A percentile compares a stretch with the other conserved stretches of the same genome.
phyloP scores from a whole-genome alignment of 1,139 yeast genomes.

The Taphrina wiesneri region DNA sequence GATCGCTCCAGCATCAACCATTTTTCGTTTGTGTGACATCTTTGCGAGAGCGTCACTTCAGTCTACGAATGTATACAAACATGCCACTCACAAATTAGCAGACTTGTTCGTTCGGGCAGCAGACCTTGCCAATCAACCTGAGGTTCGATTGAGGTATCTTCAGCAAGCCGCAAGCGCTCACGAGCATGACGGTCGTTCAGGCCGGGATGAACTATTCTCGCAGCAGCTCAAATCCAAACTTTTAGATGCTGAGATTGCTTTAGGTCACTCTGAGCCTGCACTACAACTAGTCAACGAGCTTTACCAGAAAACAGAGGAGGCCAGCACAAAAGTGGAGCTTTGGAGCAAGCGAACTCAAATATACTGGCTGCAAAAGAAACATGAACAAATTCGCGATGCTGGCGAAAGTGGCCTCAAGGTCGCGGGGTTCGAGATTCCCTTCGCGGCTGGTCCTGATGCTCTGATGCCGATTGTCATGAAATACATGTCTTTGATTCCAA shows the following conservation, averaged over 20 bases:
- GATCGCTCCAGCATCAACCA: background rate
- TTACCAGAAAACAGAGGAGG: background rate
- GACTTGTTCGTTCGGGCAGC: conserved; percentile 11
- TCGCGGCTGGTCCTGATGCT: background rate
- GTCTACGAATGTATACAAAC: background rate
- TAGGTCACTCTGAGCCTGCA: background rate
- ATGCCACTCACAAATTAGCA: background rate
- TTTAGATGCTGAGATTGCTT: background rate
- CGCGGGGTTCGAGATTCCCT: conserved; percentile 4
- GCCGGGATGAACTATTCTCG: background rate
- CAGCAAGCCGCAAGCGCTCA: background rate
- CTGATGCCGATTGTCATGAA: background rate
- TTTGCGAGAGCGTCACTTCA: background rate
- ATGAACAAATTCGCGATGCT: background rate
- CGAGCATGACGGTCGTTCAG: background rate
- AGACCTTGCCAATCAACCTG: conserved; percentile 1
- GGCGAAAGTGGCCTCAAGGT: background rate
- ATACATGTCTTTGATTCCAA: conserved; percentile 3
- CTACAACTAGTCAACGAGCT: background rate
- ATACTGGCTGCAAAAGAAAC: background rate
- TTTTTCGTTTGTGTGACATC: background rate
- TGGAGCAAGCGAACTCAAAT: background rate
- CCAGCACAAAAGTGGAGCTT: background rate
- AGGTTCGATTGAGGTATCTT: background rate
- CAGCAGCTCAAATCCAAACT: background rate